Base-by-base conservation (phyloP, 176 grass and related monocot genomes). In the Alloteropsis semialata region DNA sequence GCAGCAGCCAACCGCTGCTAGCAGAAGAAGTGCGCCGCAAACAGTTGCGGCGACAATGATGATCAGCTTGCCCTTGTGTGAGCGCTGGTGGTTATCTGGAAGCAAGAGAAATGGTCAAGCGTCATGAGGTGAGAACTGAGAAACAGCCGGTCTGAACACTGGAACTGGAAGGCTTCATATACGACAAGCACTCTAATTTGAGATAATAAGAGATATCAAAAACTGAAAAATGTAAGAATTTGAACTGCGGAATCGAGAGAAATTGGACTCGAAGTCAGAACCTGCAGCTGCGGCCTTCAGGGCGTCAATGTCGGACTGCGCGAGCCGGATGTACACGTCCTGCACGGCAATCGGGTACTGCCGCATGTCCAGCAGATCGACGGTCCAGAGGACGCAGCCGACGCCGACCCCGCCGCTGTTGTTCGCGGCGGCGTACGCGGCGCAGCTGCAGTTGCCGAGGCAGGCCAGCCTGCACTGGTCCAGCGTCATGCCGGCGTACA, bases 351-450 rank as follows among this genome's bases (percentile, higher is more conserved):
- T 53, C 0, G 39, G 0, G 61, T 81, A 90, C 70, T 50, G n/a
- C 79, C 91, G 66, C 76, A 93, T 84, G 41, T 90, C 91, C 3
- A 93, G 3, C 41, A 93, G 87, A 66, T 87, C 84, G 42, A 84
- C 84, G 24, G 57, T 37, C 91, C 91, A 93, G 13, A 81, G 43
- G 61, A 87, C 71, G 70, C 91, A 93, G 0, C 76, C 84, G 17
- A 61, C 59, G 46, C 77, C 75, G 22, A 77, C 34, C 0, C 75
- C 87, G 28, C 74, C 79, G 79, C 82, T 89, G 19, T 87, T 55
- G 69, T 81, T 74, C 2, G 67, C 83, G 5, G 83, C 67, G 21
- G 91, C 81, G 74, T 87, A 93, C 22, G 91, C 87, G 3, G 21
- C 42, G 76, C 91, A 93, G 59, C 81, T 69, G 72, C 91, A 93